Conservation (phyloP, 1,284 basidiomycete species). For the Apiotrichum veenhuisii region DNA sequence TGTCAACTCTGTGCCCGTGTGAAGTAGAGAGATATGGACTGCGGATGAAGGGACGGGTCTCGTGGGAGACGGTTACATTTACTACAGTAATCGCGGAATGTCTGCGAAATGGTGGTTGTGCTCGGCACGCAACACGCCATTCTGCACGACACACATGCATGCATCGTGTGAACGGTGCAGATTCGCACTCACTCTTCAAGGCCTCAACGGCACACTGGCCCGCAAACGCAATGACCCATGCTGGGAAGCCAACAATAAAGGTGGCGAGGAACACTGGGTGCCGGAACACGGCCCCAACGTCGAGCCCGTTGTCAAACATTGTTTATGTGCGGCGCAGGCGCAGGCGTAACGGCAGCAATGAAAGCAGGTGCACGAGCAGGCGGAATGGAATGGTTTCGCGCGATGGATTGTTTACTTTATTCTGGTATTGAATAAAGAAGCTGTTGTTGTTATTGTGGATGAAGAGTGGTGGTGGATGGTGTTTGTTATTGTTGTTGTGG, state of each 20-base stretch:
- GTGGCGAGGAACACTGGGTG: conserved; percentile 88
- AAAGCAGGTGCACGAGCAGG: too few species aligned
- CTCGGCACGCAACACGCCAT: too few species aligned
- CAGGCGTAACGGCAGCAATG: too few species aligned
- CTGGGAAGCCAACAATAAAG: conserved; percentile 72
- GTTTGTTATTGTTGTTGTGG: not conserved
- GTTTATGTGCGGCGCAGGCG: not conserved
- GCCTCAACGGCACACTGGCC: conserved; percentile 26
- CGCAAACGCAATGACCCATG: conserved; percentile 87
- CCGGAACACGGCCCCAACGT: conserved; percentile 59
- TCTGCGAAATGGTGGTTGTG: too few species aligned
- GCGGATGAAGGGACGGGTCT: too few species aligned
- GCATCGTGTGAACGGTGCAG: not conserved
- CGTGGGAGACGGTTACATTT: too few species aligned
- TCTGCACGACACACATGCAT: too few species aligned
- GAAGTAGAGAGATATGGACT: too few species aligned
- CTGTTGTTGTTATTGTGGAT: not conserved
- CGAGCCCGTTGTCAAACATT: conserved; percentile 33
- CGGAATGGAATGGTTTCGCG: too few species aligned
- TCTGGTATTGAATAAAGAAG: not conserved
- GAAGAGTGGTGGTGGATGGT: not conserved
- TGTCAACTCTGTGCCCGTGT: too few species aligned
- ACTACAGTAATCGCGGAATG: too few species aligned
- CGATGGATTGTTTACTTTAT: too few species aligned
- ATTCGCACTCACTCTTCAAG: not conserved